Base-by-base conservation (phyloP, 192 early-diverging fungal genomes). In the Jimgerdemannia lactiflua region DNA sequence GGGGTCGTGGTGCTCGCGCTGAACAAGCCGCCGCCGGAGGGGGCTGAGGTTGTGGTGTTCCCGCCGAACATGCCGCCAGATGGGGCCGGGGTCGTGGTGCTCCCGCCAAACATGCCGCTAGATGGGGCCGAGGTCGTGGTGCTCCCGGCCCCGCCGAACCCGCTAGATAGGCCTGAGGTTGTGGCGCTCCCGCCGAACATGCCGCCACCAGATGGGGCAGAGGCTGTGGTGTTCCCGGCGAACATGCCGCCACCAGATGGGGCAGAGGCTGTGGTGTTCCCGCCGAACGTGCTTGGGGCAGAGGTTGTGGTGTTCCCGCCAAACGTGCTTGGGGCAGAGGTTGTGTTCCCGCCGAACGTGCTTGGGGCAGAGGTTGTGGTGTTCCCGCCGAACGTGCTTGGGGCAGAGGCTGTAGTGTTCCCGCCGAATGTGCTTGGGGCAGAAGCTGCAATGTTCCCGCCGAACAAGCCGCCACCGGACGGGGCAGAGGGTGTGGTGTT, bases 401-500 rank as follows among this genome's bases (percentile, higher is more conserved):
- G 71, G 10, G 78, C 29, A 10, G 80, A 39, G 63, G 75, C 74
- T 17, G 77, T 67, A 43, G 83, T 72, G 39, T 77, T 54, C 18
- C 79, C 69, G 3, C 82, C 67, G 3, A 85, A 20, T 10, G 81
- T 71, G 70, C 74, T 64, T 59, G 70, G 39, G 11, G 39, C 10
- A 19, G 78, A 68, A 41, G 79, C 40, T 11, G 80, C 39, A 29
- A 1, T 29, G 1, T 29, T 29, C 29, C 29, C 29, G 29, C 29
- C 29, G 74, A 66, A 6, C 6, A 59, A 59, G 49, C 6, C 8
- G 14, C 49, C 14, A 59, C 8, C 14, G 14, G 49, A 59, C 49
- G 49, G 49, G 39, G 80, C 80, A 29, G 79, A 43, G n/a, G 86
- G 63, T 11, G 82, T 67, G 14, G 84, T 71, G 19, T 77, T 72